Evolutionary conservation across 2,329 filamentous ascomycete species (phyloP).

Genomic region (Sphaceloma murrayae): DNA sequence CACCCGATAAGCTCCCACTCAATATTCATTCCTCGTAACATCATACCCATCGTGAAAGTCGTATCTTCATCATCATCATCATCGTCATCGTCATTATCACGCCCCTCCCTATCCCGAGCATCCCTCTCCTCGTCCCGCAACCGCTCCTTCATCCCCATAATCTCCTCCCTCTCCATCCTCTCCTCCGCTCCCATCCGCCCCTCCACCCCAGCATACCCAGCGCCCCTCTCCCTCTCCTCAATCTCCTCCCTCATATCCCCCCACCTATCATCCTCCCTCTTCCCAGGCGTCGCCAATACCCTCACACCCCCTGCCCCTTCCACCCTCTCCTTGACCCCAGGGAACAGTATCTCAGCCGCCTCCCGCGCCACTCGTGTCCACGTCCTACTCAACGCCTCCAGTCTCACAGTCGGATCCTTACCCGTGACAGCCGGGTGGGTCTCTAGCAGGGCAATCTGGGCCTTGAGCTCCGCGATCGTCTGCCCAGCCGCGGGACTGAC

Average conservation of each 20-base stretch:
- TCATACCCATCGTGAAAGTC: slow-evolving; percentile 61
- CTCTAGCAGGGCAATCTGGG: slow-evolving; percentile 42
- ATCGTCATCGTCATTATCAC: slow-evolving; percentile 28
- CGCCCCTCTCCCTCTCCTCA: slow-evolving; percentile 25
- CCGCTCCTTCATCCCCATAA: slow-evolving; percentile 42
- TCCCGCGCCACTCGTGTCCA: slow-evolving; percentile 53
- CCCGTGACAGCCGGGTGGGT: slow-evolving; percentile 46
- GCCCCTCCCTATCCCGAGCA: slow-evolving; percentile 30
- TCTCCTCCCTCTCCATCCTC: slow-evolving; percentile 39
- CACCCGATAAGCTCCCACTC: slow-evolving; percentile 55
- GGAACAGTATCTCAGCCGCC: slow-evolving; percentile 60
- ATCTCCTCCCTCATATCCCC: slow-evolving; percentile 32
- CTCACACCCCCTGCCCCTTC: slow-evolving; percentile 53
- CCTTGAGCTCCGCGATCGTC: slow-evolving; percentile 33
- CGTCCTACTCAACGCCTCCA: slow-evolving; percentile 47
- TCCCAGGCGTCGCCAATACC: slow-evolving; percentile 16
- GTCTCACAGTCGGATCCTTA: slow-evolving; percentile 42
- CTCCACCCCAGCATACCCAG: slow-evolving; percentile 28
- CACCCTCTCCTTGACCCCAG: slow-evolving; percentile 49
- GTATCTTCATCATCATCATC: slow-evolving; percentile 34
- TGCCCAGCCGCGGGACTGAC: neutral
- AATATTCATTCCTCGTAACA: slow-evolving; percentile 57
- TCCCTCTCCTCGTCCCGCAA: slow-evolving; percentile 36
- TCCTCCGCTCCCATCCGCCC: slow-evolving; percentile 32
- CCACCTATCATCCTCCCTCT: slow-evolving; percentile 23